phyloP scores from a whole-genome alignment of 495 filamentous ascomycete genomes.

The Hypoxylon crocopeplum region DNA sequence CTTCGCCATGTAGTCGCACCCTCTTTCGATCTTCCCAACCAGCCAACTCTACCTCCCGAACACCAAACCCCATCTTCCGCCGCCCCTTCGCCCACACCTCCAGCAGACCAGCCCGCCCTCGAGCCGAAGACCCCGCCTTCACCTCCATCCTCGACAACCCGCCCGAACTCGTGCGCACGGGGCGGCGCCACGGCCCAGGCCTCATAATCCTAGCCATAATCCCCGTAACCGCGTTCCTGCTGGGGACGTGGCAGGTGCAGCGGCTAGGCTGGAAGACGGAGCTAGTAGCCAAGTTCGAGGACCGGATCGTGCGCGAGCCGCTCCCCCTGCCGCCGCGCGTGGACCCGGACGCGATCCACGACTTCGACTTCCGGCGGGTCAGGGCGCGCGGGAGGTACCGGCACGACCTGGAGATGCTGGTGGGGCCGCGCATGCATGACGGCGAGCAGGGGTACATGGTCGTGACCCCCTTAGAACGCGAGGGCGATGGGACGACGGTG shows the following conservation, averaged over 20 bases:
- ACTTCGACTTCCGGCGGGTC: conserved; percentile 93
- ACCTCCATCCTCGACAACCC: conserved; percentile 86
- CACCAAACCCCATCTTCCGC: conserved; percentile 18
- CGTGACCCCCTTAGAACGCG: conserved; percentile 85
- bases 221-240: conserved; percentile 84
- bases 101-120: conserved; percentile 34
- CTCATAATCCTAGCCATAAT: conserved; percentile 86
- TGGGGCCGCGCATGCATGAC: conserved; percentile 88
- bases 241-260: conserved; percentile 96
- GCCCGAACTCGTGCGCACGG: conserved; percentile 71
- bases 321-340: conserved; percentile 84
- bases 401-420: conserved; percentile 94
- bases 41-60: conserved; percentile 4
- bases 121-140: conserved; percentile 75
- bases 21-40: too few species aligned
- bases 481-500: conserved; percentile 62
- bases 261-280: conserved; percentile 93
- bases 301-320: conserved; percentile 84
- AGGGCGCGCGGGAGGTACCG: conserved; percentile 73
- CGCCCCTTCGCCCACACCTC: conserved; percentile 43
- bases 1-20: conserved; percentile 13
- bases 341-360: conserved; percentile 77
- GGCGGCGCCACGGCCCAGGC: conserved; percentile 79
- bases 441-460: conserved; percentile 91
- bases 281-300: conserved; percentile 85